Conservation (phyloP, 179 eudicot species). For the Nepenthes alata region DNA sequence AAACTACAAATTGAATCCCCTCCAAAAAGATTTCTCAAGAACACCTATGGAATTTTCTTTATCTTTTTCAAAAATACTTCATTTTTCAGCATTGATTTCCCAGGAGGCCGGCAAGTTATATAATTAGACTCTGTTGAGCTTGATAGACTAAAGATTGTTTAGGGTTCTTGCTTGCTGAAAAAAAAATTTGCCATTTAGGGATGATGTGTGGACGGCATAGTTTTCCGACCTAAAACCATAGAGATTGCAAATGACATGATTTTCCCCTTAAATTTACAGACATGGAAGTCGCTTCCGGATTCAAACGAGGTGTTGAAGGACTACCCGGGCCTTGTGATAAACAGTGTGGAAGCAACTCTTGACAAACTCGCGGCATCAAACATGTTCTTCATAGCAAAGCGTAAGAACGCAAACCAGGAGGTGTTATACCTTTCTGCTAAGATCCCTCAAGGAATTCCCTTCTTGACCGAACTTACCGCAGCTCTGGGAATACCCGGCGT, state of each 20-base stretch:
- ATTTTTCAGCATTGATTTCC: no score
- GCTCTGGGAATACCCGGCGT: conserved; percentile 64
- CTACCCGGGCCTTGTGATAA: conserved; percentile 51
- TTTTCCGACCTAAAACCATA: no score
- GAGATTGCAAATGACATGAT: neutral
- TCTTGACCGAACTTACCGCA: conserved; percentile 85
- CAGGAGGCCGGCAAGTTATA: no score
- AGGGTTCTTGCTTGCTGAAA: no score
- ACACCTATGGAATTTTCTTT: neutral
- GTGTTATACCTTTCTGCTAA: conserved; percentile 91
- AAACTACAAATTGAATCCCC: no score
- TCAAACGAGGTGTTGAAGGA: conserved; percentile 86
- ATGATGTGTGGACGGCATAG: no score
- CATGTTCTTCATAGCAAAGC: conserved; percentile 95
- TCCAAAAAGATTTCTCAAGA: neutral
- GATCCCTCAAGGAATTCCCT: conserved; percentile 72
- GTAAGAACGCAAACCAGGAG: conserved; percentile 80
- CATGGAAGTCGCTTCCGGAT: conserved; percentile 98
- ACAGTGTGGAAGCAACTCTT: conserved; percentile 64
- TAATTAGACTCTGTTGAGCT: no score
- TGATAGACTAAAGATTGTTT: no score
- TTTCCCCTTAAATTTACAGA: conserved; percentile 25
- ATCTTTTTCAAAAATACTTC: no score
- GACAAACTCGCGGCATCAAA: conserved; percentile 62
- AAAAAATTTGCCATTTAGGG: no score